Evolutionary conservation across 495 filamentous ascomycete genomes (phyloP).

Genomic region (Neurospora sp.): DNA sequence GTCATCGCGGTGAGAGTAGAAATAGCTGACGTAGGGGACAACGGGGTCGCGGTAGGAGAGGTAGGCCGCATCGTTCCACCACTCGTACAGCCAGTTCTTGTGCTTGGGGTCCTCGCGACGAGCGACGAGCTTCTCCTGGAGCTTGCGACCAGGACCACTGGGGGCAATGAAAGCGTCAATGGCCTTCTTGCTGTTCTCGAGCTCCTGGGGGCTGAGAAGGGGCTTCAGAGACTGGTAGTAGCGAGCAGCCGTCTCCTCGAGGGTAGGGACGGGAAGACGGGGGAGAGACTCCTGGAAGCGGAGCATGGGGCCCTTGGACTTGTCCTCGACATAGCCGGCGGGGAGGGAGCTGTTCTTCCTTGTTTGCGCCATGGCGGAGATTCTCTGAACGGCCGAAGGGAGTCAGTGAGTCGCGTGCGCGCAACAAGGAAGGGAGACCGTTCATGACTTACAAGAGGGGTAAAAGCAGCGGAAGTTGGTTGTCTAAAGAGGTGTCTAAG

Average conservation of each 20-base stretch:
- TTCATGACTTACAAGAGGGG: conserved; percentile 4
- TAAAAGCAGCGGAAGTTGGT: conserved; percentile 12
- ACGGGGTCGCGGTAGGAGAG: conserved; percentile 90
- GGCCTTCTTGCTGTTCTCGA: conserved; percentile 65
- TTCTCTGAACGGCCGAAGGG: conserved; percentile 18
- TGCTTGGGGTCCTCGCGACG: conserved; percentile 71
- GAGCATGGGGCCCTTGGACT: conserved; percentile 83
- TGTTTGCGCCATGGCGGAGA: conserved; percentile 42
- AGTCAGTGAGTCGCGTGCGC: neutral
- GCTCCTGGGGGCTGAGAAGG: conserved; percentile 63
- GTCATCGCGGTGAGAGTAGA: conserved; percentile 97
- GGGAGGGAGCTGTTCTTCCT: conserved; percentile 52
- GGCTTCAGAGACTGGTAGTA: conserved; percentile 92
- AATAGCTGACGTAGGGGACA: conserved; percentile 97
- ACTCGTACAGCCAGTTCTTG: conserved; percentile 93
- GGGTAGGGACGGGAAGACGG: conserved; percentile 77
- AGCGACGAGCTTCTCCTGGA: conserved; percentile 81
- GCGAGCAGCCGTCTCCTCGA: conserved; percentile 83
- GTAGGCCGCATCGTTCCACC: conserved; percentile 96
- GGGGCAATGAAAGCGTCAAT: conserved; percentile 76
- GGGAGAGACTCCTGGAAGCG: conserved; percentile 95
- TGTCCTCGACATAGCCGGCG: conserved; percentile 78
- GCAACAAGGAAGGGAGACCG: neutral
- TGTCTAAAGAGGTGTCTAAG: conserved; percentile 19
- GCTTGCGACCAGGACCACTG: conserved; percentile 67